Evolutionary conservation across 768 basidiomycete genomes (phyloP), one percentile per base, ranked within the genome.

Genomic region (Imleria badia): DNA sequence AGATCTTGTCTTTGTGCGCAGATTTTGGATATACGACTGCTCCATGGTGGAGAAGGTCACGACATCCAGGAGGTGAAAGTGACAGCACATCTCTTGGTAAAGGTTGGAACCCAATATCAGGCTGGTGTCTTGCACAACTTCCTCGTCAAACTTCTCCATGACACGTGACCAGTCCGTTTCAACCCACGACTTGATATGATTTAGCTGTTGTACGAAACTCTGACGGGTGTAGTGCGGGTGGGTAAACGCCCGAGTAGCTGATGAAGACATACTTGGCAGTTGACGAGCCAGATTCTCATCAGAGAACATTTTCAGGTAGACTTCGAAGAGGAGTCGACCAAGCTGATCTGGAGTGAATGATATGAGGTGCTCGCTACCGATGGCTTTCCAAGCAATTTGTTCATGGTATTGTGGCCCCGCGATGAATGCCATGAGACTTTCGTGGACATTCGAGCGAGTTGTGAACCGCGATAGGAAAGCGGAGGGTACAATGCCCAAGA

Each of bases 21-120:
- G 31, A 26, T 48, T 22, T 26, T 19, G 58, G 31, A 63, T 34
- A 29, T 54, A 60, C 15, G 54, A 33, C 13, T 29, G 41, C 15
- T 64, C 59, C 60, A 60, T 59, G 52, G 60, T 57, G 22, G 59
- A 41, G 22, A 68, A 66, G 5, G 74, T 72, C 52, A 73, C 62
- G 1, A 82, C 59, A 14, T 72, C 74, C 22, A 74, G 64, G 14
- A 75, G 68, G 54, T 81, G 72, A 5, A 81, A 65, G 17, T 79
- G 74, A 17, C 70, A 61, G 45, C 72, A 77, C 46, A 84, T 63
- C 39, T 84, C 82, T 52, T 83, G 80, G 54, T 74, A 73, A 52
- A 74, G 67, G 40, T 70, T 64, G 20, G 58, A 66, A 33, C 58
- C 70, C 47, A 71, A 26, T 34, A 66, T 43, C 22, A 70, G 48